phyloP scores from a whole-genome alignment of 768 basidiomycete genomes.

The Pilatotrama ljubarskyi region DNA sequence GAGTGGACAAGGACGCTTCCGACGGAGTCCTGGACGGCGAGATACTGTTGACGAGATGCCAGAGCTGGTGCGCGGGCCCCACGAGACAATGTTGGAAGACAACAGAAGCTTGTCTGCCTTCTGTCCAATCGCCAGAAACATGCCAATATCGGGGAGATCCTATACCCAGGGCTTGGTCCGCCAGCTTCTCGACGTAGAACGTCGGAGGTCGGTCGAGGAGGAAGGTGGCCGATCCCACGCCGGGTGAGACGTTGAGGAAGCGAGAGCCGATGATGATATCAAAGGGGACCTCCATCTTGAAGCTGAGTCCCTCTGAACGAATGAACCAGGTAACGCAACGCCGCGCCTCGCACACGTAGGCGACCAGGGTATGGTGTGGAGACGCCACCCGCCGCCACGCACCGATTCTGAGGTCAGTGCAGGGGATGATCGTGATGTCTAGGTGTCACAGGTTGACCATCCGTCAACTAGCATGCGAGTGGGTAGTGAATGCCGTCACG shows the following conservation, averaged over 20 bases:
- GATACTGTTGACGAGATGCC: slow-evolving; percentile 54
- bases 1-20: slow-evolving; percentile 7
- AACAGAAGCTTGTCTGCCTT: slow-evolving; percentile 64
- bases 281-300: slow-evolving; percentile 86
- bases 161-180: slow-evolving; percentile 24
- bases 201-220: slow-evolving; percentile 63
- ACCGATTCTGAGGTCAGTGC: slow-evolving; percentile 72
- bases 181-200: slow-evolving; percentile 63
- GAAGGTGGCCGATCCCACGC: slow-evolving; percentile 61
- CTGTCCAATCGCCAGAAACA: slow-evolving; percentile 74
- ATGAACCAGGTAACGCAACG: slow-evolving; percentile 79
- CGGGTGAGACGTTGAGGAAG: slow-evolving; percentile 54
- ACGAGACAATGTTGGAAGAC: slow-evolving; percentile 64
- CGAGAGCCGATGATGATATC: slow-evolving; percentile 57
- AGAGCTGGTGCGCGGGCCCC: slow-evolving; percentile 62
- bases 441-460: background rate
- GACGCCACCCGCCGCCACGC: slow-evolving; percentile 76
- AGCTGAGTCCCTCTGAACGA: slow-evolving; percentile 66
- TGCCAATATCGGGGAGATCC: slow-evolving; percentile 47
- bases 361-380: slow-evolving; percentile 65
- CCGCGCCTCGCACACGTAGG: slow-evolving; percentile 70
- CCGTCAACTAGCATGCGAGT: background rate
- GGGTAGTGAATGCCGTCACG: slow-evolving; percentile 32
- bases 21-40: slow-evolving; percentile 15
- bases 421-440: slow-evolving; percentile 79